Base-by-base conservation (phyloP, 331 rosid genomes). In the Quercus tomentella region DNA sequence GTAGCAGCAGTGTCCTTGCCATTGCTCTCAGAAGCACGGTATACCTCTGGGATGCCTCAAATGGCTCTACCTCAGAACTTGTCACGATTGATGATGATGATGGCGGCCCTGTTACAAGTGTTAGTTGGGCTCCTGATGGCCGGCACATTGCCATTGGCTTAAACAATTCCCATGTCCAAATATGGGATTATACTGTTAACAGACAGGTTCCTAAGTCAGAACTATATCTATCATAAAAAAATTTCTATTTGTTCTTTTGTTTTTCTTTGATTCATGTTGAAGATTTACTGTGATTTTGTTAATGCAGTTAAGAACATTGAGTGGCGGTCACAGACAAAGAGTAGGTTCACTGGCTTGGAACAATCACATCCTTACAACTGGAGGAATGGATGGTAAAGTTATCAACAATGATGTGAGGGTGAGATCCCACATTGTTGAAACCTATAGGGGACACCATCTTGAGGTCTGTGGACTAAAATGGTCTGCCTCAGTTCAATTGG, bases 61-160 rank as follows among this genome's bases (percentile, higher is more conserved):
- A 86, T 75, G 83, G 92, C 49, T 87, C 97, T 65, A 85, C 93
- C 33, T 72, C 88, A 6, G 97, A 92, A 65, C 91, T 95, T 37
- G 88, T 83, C 63, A 92, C 97, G 0, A 35, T 95, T 22, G 94
- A 90, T 51, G 97, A 92, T 1, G 97, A 90, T 49, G 45, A 41
- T 76, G 77, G 77, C n/a, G 97, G 97, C 35, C 97, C 96, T 1
- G 82, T 95, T 1, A 92, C 97, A 1, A 89, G 97, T 68, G 91
- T 95, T 10, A 84, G 85, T 70, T 95, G 97, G 98, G 97, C 98
- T 9, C 92, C 97, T 7, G 97, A 95, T 83, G 97, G 97, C 22
- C 84, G 88, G 16, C 97, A 89, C 78, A 68, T 95, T 22, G 97
- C 97, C 23, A 35, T 95, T 84, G 97, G 97, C 56, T 85, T 95